Evolutionary conservation across 306 rosid species (phyloP).

Genomic region (Nissolia schottii): DNA sequence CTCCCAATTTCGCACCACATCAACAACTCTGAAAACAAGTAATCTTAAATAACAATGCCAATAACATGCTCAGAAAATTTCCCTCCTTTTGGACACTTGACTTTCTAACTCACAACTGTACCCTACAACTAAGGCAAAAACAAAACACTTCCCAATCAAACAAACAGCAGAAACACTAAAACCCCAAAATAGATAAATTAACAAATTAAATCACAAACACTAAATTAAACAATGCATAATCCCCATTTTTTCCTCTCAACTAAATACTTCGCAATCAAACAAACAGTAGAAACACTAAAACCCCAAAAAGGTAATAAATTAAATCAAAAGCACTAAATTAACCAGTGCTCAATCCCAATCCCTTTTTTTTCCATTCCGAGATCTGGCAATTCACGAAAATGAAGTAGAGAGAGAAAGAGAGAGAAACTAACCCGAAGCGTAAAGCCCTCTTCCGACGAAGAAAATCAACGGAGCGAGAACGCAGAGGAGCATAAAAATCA

Average conservation of each 20-base stretch:
- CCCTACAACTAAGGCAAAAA: background rate
- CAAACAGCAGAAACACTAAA: background rate
- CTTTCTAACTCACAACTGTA: background rate
- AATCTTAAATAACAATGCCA: background rate
- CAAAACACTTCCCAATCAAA: background rate
- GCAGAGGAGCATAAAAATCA: slow-evolving; percentile 43
- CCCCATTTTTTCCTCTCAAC: background rate
- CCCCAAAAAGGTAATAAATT: background rate
- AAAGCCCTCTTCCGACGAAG: slow-evolving; percentile 63
- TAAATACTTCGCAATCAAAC: background rate
- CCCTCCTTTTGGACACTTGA: background rate
- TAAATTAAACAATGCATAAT: background rate
- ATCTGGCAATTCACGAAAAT: background rate
- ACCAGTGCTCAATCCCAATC: background rate
- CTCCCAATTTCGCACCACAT: background rate
- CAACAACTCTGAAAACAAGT: background rate
- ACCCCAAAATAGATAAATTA: background rate
- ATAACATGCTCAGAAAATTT: background rate
- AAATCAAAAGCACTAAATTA: background rate
- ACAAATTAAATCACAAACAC: background rate
- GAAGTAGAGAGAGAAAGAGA: background rate
- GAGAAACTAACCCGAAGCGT: slow-evolving; percentile 40
- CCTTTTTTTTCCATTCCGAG: background rate
- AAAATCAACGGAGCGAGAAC: slow-evolving; percentile 56
- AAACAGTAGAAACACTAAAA: background rate